Evolutionary conservation across 495 filamentous ascomycete species (phyloP).

Genomic region (Apodospora peruviana): DNA sequence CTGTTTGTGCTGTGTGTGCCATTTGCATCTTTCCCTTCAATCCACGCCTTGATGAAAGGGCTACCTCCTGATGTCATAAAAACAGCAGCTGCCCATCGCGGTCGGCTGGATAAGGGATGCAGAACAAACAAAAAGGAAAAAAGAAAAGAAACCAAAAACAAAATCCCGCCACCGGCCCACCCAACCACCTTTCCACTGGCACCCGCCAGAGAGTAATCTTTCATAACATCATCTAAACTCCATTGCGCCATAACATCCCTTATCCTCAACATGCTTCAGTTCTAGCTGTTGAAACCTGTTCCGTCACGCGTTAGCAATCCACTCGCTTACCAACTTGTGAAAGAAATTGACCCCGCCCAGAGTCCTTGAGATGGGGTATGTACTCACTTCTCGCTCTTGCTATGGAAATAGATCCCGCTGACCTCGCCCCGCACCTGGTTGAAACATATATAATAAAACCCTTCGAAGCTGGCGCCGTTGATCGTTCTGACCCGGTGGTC

Average conservation of each 20-base stretch:
- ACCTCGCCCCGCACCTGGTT: constrained; percentile 83
- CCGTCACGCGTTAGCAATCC: constrained; percentile 1
- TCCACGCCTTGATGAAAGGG: no score
- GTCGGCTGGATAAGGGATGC: no score
- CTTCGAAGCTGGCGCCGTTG: constrained; percentile 91
- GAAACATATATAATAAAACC: constrained; percentile 99
- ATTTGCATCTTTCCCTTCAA: no score
- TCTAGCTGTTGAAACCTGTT: constrained; percentile 86
- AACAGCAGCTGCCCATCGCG: no score
- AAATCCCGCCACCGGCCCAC: neutral
- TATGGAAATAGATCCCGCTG: constrained; percentile 94
- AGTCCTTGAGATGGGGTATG: neutral
- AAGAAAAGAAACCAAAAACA: neutral
- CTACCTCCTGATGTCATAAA: no score
- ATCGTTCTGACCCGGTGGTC: constrained; percentile 89
- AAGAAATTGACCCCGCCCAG: neutral
- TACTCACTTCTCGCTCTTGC: constrained; percentile 89
- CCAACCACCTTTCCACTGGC: no score
- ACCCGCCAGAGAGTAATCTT: no score
- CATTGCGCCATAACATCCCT: constrained; percentile 78
- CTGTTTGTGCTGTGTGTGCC: no score
- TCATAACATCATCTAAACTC: constrained; percentile 81
- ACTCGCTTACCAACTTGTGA: neutral
- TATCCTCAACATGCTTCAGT: constrained; percentile 78
- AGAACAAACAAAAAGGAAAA: neutral